Conservation (phyloP, 345 rosid species). For the Populus simonii region DNA sequence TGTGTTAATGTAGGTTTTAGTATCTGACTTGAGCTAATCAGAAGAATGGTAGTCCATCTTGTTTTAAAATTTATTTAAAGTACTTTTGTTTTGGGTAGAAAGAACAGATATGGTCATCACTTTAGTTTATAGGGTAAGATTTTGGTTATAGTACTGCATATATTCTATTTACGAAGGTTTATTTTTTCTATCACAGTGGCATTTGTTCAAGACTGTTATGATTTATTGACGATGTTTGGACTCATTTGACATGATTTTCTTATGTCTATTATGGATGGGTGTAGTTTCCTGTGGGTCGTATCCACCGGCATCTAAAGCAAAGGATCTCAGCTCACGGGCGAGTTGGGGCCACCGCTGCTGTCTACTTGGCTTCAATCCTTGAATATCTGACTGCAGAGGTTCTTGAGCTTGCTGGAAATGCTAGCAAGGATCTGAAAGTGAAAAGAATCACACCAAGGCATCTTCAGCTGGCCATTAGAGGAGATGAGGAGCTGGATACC, state of each 20-base stretch:
- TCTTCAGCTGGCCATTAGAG: constrained; percentile 59
- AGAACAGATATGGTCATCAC: neutral
- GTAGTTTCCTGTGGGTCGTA: constrained; percentile 36
- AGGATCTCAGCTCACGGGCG: constrained; percentile 26
- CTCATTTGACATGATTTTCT: neutral
- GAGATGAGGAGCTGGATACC: constrained; percentile 60
- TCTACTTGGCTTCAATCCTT: constrained; percentile 33
- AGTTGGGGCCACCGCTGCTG: constrained; percentile 39
- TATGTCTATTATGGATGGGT: neutral
- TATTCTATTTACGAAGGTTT: neutral
- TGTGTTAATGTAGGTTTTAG: neutral
- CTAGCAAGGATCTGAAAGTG: constrained; percentile 37
- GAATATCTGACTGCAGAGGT: constrained; percentile 36
- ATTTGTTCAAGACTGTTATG: neutral
- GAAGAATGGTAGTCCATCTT: neutral
- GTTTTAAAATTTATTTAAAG: neutral
- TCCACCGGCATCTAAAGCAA: constrained; percentile 33
- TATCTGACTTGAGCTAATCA: neutral
- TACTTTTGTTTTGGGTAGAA: no score
- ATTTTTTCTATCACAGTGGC: no score
- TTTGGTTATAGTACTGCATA: neutral
- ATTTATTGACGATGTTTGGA: neutral
- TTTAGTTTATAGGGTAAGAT: neutral
- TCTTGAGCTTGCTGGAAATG: constrained; percentile 36
- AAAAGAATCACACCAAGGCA: constrained; percentile 50